Base-by-base conservation (phyloP, 2,329 filamentous ascomycete species). In the Curvularia hawaiiensis region DNA sequence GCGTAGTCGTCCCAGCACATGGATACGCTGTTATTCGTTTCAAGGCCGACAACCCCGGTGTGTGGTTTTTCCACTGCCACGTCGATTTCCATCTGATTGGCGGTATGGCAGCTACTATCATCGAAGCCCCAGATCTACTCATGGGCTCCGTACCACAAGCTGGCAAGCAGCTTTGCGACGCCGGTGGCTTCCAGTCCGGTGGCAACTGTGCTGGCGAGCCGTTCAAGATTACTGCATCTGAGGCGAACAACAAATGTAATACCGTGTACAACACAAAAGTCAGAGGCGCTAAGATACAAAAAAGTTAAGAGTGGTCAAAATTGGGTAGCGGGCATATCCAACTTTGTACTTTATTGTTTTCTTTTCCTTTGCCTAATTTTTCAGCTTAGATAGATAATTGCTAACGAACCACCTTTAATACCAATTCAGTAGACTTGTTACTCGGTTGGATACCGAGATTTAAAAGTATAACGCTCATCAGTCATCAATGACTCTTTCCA, bases 31-130 rank as follows among this genome's bases (percentile, higher is more conserved):
- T 84, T 16, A 68, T 86, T 30, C 82, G 83, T 20, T 84, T 85
- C 73, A 68, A 74, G 57, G 79, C 81, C 2, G 76, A 79, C 48
- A 85, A 85, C 66, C 83, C 84, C 0, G 84, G 84, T 9, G 69
- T 70, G 2, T 76, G 73, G 74, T 58, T 58, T 16, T 58, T 73
- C 50, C 72, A 75, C 47, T 75, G 72, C 54, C 72, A 74, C 48
- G 72, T 75, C 48, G 73, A 73, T 38, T 57, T 71, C 28, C 72
- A 75, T 35, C 55, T 72, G 2, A 58, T 67, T 4, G 72, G 66
- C 2, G 72, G 73, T 26, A 74, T 75, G 73, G 56, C 52, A 14
- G 56, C 56, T 9, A 58, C 56, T 0, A 55, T 75, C 11, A 62
- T 75, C 33, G 73, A 75, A 53, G 63, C 70, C 11, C 72, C 73